These are phyloP conservation scores for Scleroderma citrinum DNA, from an alignment of 768 basidiomycete species.

Conservation along the genomic window DNA sequence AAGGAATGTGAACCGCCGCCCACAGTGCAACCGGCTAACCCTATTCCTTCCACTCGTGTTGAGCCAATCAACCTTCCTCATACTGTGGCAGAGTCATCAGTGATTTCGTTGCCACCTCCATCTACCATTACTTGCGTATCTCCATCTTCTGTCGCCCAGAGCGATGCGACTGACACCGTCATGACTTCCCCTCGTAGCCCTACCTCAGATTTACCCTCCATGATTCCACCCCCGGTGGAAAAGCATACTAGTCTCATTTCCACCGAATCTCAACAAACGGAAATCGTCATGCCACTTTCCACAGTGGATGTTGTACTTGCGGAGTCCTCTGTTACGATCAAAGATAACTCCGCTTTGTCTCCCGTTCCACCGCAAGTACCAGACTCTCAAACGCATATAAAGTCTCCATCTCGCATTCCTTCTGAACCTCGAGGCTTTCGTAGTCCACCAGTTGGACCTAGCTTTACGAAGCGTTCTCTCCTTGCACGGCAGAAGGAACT, in stretches of 20 bases:
- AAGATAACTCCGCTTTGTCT: background rate
- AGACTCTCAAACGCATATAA: background rate
- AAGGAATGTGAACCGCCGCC: background rate
- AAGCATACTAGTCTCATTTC: background rate
- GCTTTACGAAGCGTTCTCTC: conserved; percentile 33
- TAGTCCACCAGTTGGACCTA: conserved; percentile 34
- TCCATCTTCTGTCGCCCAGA: background rate
- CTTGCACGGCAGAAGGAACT: conserved; percentile 40
- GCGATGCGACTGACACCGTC: conserved; percentile 4
- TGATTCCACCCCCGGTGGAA: background rate
- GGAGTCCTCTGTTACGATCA: background rate
- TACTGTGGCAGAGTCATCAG: background rate
- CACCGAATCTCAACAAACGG: background rate
- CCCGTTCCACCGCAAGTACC: background rate
- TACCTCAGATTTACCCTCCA: background rate
- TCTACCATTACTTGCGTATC: background rate
- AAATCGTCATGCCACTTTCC: background rate
- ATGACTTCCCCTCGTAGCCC: conserved; percentile 3
- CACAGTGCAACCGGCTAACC: background rate
- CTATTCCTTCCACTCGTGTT: background rate
- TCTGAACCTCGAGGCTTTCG: conserved; percentile 37
- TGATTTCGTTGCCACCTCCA: conserved; percentile 5
- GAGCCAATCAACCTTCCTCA: background rate
- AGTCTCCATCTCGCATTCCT: conserved; percentile 7
- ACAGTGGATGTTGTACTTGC: background rate